Conservation (phyloP, 441 rosid genomes). For the Gossypium aridum region DNA sequence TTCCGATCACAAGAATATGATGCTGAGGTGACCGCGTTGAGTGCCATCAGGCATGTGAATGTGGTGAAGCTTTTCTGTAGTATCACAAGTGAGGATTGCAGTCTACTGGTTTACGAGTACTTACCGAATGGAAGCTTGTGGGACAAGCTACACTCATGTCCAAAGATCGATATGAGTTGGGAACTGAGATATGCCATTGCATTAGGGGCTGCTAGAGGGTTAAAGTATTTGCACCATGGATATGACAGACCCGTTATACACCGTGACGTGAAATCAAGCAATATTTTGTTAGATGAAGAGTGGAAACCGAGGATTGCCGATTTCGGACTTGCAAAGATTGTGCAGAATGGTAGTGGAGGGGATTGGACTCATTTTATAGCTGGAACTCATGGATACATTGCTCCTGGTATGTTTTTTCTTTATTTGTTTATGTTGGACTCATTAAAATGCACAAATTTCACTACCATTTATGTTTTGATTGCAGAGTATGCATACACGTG, state of each 20-base stretch:
- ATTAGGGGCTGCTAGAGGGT: conserved; percentile 51
- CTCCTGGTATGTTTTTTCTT: conserved; percentile 27
- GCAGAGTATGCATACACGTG: conserved; percentile 45
- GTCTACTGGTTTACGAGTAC: conserved; percentile 51
- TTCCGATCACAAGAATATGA: conserved; percentile 28
- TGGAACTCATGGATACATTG: conserved; percentile 59
- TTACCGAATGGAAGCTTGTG: conserved; percentile 53
- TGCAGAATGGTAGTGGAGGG: conserved; percentile 31
- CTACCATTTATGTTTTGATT: neutral
- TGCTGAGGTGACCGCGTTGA: conserved; percentile 44
- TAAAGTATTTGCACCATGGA: conserved; percentile 55
- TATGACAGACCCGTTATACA: conserved; percentile 45
- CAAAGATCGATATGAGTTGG: conserved; percentile 41
- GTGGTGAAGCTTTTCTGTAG: conserved; percentile 54
- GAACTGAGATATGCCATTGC: conserved; percentile 41
- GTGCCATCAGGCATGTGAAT: conserved; percentile 49
- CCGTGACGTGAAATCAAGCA: conserved; percentile 54
- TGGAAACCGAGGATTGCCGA: conserved; percentile 59
- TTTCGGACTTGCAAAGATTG: conserved; percentile 51
- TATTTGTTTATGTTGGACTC: too few relatives aligned
- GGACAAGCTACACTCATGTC: conserved; percentile 41
- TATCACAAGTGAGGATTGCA: conserved; percentile 55
- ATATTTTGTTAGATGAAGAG: conserved; percentile 51
- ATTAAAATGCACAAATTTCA: neutral
- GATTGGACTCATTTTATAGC: conserved; percentile 29